Evolutionary conservation across 306 rosid species (phyloP).

Genomic region (Sophora flavescens): DNA sequence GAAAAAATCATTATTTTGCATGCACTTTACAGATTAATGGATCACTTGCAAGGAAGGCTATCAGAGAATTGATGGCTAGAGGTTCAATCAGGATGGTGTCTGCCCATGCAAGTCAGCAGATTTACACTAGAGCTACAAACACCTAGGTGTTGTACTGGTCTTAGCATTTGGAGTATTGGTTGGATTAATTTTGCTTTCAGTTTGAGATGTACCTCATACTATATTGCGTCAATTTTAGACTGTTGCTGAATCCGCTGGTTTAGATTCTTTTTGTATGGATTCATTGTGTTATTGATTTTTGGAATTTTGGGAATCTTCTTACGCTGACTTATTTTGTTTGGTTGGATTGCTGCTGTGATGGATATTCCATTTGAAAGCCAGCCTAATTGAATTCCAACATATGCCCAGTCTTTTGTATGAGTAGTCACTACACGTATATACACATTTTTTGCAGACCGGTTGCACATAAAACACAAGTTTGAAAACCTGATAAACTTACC

Average conservation of each 20-base stretch:
- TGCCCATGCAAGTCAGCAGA: conserved; percentile 73
- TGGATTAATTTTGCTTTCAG: conserved; percentile 44
- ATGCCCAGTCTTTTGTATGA: background rate
- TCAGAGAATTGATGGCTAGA: conserved; percentile 70
- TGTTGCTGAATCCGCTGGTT: conserved; percentile 25
- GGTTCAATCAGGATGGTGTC: conserved; percentile 74
- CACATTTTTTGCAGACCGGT: background rate
- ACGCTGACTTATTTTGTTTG: background rate
- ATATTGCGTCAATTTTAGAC: conserved; percentile 39
- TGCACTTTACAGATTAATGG: conserved; percentile 61
- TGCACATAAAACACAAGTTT: background rate
- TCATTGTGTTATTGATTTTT: conserved; percentile 1
- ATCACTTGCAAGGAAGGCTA: conserved; percentile 73
- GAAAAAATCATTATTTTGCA: background rate
- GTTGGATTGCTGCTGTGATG: background rate
- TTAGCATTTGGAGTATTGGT: conserved; percentile 18
- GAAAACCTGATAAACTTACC: background rate
- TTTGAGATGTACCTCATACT: conserved; percentile 33
- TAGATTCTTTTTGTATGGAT: conserved; percentile 35
- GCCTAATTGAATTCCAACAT: background rate
- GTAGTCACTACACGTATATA: background rate
- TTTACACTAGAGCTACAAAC: conserved; percentile 76
- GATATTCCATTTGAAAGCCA: conserved; percentile 19
- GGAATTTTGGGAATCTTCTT: background rate
- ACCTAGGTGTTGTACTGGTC: conserved; percentile 47